Conservation (phyloP, 192 early-diverging fungal species). For the Helicostylum pulchrum region DNA sequence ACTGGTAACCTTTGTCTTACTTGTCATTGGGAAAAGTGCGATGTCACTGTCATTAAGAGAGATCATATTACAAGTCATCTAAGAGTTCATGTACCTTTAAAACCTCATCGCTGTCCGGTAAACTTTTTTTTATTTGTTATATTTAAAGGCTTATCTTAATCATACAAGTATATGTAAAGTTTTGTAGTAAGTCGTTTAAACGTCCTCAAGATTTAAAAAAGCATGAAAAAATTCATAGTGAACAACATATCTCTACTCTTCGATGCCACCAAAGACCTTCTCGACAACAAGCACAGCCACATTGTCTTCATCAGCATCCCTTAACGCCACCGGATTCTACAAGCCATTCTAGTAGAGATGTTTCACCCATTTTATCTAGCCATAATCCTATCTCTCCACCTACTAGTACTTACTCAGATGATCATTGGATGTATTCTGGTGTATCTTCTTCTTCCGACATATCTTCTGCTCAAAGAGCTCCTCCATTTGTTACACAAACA, state of each 20-base stretch:
- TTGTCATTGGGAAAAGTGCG: constrained; percentile 88
- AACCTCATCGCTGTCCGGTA: constrained; percentile 83
- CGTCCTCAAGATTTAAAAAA: constrained; percentile 92
- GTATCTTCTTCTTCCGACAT: constrained; percentile 1
- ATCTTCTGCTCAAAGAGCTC: neutral
- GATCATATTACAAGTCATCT: constrained; percentile 99
- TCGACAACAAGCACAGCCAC: no score
- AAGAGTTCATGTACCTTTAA: constrained; percentile 87
- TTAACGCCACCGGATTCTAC: constrained; percentile 22
- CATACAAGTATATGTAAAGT: constrained; percentile 31
- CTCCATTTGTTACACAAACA: neutral
- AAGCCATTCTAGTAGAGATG: constrained; percentile 21
- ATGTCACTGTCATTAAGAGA: constrained; percentile 70
- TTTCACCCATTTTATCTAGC: constrained; percentile 17
- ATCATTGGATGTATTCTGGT: constrained; percentile 14
- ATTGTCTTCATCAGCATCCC: constrained; percentile 1
- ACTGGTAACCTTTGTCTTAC: constrained; percentile 82
- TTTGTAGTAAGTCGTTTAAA: constrained; percentile 82
- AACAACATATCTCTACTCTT: constrained; percentile 31
- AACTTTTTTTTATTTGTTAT: neutral
- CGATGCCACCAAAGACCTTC: constrained; percentile 2
- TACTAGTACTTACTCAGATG: constrained; percentile 33
- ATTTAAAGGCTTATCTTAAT: neutral
- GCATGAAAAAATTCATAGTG: constrained; percentile 80
- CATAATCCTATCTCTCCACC: constrained; percentile 35